A percentile compares a stretch with the other conserved stretches of the same genome.
Conservation (phyloP, 495 filamentous ascomycete species). For the Cercophora newfieldiana region DNA sequence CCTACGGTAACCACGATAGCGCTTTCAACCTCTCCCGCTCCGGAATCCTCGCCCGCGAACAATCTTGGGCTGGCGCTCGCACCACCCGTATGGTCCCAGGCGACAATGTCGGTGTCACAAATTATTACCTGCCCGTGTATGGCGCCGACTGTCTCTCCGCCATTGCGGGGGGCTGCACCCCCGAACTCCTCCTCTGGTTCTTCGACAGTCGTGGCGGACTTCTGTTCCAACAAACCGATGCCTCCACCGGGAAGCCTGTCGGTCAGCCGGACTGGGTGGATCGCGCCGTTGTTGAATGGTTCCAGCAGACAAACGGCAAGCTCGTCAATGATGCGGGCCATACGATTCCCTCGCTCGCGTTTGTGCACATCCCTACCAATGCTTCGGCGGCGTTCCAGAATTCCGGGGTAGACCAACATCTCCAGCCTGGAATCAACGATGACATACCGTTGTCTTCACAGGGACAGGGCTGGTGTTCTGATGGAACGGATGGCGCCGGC, state of each 20-base stretch:
- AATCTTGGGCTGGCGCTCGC: constrained; percentile 51
- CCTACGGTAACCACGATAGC: constrained; percentile 76
- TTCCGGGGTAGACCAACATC: constrained; percentile 37
- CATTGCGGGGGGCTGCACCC: constrained; percentile 20
- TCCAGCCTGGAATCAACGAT: constrained; percentile 66
- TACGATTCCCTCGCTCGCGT: constrained; percentile 63
- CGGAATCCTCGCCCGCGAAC: constrained; percentile 57
- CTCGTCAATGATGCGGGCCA: constrained; percentile 39
- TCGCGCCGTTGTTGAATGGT: constrained; percentile 60
- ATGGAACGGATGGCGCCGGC: constrained; percentile 41
- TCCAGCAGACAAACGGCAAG: constrained; percentile 46
- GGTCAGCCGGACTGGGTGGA: constrained; percentile 49
- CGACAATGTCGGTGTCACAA: constrained; percentile 60
- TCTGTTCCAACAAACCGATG: constrained; percentile 47
- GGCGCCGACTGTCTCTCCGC: constrained; percentile 23
- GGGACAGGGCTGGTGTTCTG: constrained; percentile 50
- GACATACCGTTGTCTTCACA: constrained; percentile 55
- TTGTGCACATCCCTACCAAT: constrained; percentile 70
- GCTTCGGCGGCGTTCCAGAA: constrained; percentile 57
- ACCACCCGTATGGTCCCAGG: constrained; percentile 50
- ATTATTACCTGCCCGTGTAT: constrained; percentile 63
- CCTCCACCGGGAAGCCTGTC: constrained; percentile 29
- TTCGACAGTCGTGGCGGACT: constrained; percentile 70
- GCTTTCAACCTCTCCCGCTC: constrained; percentile 57
- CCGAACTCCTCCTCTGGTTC: constrained; percentile 67